phyloP scores from a whole-genome alignment of 805 yeast species.

The Brettanomyces anomalus region DNA sequence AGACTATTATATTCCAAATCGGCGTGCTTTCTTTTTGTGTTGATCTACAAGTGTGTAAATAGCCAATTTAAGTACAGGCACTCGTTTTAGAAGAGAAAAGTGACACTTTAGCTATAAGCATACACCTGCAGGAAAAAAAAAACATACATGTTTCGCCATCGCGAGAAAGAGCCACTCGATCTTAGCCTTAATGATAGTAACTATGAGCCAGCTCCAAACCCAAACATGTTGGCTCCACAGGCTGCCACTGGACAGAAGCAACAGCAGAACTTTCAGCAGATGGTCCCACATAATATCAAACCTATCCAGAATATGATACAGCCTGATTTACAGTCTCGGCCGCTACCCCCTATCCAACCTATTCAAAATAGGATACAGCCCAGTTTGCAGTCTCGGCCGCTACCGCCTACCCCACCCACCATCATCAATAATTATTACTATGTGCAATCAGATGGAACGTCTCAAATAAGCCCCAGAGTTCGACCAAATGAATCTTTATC shows the following conservation, averaged over 20 bases:
- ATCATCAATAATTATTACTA: constrained; percentile 15
- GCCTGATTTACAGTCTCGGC: constrained; percentile 4
- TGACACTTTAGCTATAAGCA: no score
- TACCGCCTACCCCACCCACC: constrained; percentile 7
- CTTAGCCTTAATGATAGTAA: constrained; percentile 10
- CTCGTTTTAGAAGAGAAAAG: no score
- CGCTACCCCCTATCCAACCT: not conserved
- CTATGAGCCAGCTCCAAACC: constrained; percentile 19
- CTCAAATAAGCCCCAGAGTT: not conserved
- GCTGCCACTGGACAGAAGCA: constrained; percentile 14
- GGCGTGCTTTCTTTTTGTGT: no score
- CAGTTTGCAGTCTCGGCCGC: not conserved
- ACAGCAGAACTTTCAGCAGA: not conserved
- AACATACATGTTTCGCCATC: constrained; percentile 8
- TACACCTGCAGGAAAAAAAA: no score
- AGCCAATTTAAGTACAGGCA: no score
- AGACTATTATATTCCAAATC: no score
- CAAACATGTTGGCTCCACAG: constrained; percentile 13
- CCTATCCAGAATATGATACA: constrained; percentile 3
- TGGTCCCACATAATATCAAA: not conserved
- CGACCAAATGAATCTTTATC: not conserved
- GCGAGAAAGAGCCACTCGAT: constrained; percentile 10
- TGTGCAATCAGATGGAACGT: constrained; percentile 8
- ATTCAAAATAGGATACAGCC: not conserved
- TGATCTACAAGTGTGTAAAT: no score